Conservation (phyloP, 345 rosid species). For the Eucalyptus urophylla region DNA sequence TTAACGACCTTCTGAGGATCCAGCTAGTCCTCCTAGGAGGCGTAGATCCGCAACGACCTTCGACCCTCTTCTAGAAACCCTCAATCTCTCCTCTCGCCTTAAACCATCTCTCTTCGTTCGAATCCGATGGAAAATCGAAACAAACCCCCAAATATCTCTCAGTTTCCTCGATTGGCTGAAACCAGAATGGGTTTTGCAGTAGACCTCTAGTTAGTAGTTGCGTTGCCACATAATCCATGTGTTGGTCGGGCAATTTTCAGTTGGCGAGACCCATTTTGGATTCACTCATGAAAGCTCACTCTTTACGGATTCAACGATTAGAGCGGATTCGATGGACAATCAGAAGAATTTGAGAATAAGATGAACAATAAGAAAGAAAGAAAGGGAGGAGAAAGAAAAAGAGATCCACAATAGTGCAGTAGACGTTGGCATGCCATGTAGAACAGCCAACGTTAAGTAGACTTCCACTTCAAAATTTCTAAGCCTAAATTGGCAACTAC, state of each 20-base stretch:
- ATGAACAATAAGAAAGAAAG: background rate
- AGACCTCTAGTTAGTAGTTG: background rate
- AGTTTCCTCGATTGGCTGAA: background rate
- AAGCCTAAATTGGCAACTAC: rapidly evolving
- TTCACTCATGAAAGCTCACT: background rate
- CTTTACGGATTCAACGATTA: background rate
- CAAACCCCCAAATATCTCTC: background rate
- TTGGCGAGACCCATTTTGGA: background rate
- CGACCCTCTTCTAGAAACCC: background rate
- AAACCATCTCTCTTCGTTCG: background rate
- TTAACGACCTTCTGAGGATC: background rate
- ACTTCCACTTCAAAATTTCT: background rate
- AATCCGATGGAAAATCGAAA: background rate
- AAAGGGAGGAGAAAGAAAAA: background rate
- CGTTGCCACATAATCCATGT: background rate
- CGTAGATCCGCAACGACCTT: background rate
- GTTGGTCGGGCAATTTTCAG: background rate
- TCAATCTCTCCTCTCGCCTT: background rate
- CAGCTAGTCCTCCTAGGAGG: background rate
- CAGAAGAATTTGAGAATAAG: background rate
- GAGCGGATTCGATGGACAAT: background rate
- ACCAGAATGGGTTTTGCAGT: background rate
- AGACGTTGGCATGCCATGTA: rapidly evolving
- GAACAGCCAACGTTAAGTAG: rapidly evolving
- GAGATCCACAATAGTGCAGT: background rate